Evolutionary conservation across 2,329 filamentous ascomycete genomes (phyloP).

Genomic region (Monilinia vaccinii-corymbosi): DNA sequence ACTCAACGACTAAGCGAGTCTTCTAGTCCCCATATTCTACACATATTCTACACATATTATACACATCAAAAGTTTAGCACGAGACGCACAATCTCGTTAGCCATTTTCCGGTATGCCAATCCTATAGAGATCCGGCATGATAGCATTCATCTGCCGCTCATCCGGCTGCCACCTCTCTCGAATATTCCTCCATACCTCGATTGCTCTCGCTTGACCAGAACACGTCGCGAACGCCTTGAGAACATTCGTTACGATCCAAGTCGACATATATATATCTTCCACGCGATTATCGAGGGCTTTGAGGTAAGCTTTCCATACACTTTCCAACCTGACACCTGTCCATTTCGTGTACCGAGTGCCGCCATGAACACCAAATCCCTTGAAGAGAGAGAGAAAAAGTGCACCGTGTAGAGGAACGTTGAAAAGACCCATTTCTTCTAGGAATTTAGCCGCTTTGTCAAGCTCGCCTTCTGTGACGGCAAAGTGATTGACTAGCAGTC

Average conservation of each 20-base stretch:
- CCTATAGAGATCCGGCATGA: constrained; percentile 19
- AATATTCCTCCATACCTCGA: constrained; percentile 27
- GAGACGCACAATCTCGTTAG: not conserved
- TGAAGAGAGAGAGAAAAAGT: constrained; percentile 73
- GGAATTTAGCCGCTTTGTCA: constrained; percentile 56
- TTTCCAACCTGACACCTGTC: constrained; percentile 59
- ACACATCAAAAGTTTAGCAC: not conserved
- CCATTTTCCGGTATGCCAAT: constrained; percentile 2
- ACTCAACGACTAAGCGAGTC: not conserved
- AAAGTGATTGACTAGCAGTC: constrained; percentile 69
- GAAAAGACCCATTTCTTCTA: constrained; percentile 72
- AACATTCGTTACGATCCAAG: constrained; percentile 52
- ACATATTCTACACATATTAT: not conserved
- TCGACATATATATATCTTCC: constrained; percentile 42
- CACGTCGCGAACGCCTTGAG: constrained; percentile 53
- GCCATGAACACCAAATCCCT: constrained; percentile 71
- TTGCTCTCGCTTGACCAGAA: constrained; percentile 23
- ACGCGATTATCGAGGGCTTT: constrained; percentile 39
- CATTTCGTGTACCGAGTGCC: constrained; percentile 57
- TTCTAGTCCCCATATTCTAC: not conserved
- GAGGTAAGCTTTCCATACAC: constrained; percentile 58
- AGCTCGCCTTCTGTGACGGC: constrained; percentile 62
- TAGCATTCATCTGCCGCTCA: constrained; percentile 25
- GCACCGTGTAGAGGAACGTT: constrained; percentile 61
- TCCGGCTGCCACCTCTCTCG: constrained; percentile 26